Evolutionary conservation across 805 yeast species (phyloP).

Genomic region (Suhomyces canberraensis): DNA sequence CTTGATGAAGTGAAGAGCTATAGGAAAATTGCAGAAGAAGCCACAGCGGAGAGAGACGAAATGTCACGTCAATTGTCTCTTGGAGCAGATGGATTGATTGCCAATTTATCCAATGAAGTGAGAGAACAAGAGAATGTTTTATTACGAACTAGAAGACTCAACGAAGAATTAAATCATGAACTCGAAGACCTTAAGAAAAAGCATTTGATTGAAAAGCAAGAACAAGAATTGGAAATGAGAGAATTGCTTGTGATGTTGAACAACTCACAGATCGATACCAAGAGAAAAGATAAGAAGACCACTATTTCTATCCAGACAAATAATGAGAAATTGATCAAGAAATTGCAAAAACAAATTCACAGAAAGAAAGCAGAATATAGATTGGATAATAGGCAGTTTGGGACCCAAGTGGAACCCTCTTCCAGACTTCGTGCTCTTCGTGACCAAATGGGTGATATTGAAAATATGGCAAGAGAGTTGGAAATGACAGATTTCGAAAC

Average conservation of each 20-base stretch:
- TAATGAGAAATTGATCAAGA: conserved; percentile 36
- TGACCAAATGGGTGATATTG: conserved; percentile 81
- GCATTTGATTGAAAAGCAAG: conserved; percentile 63
- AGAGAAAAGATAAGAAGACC: conserved; percentile 31
- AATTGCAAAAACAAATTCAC: conserved; percentile 44
- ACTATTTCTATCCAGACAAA: conserved; percentile 32
- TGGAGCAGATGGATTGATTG: conserved; percentile 75
- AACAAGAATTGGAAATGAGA: conserved; percentile 73
- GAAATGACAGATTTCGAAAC: conserved; percentile 78
- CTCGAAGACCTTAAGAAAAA: conserved; percentile 61
- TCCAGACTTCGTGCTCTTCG: conserved; percentile 70
- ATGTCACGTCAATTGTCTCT: conserved; percentile 62
- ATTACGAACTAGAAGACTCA: conserved; percentile 55
- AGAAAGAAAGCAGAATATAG: conserved; percentile 46
- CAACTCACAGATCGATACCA: conserved; percentile 28
- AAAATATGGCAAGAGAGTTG: conserved; percentile 77
- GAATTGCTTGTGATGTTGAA: conserved; percentile 66
- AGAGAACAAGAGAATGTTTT: conserved; percentile 61
- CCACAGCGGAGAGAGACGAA: conserved; percentile 43
- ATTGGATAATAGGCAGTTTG: conserved; percentile 45
- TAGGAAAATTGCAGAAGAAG: conserved; percentile 25
- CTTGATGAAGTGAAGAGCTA: conserved; percentile 20
- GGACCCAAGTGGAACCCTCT: conserved; percentile 68
- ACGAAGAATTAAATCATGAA: conserved; percentile 57
- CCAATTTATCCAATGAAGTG: conserved; percentile 57